Evolutionary conservation across 108 stramenopile genomes (phyloP).

Genomic region (Nitzschia sp.): DNA sequence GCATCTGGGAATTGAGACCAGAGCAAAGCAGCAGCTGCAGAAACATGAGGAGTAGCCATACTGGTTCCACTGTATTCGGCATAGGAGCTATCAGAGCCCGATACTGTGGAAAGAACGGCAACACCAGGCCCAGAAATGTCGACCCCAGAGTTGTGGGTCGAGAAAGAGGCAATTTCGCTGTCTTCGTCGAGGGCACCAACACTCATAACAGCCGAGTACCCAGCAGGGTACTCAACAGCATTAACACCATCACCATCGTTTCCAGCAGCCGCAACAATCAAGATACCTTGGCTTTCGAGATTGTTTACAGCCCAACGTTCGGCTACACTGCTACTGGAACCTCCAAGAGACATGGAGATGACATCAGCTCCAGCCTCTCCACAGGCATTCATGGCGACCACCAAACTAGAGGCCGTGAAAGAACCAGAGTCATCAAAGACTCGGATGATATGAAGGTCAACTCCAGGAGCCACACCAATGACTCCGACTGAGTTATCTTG

Average conservation of each 20-base stretch:
- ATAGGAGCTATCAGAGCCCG: slow-evolving; percentile 4
- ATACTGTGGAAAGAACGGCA: neutral
- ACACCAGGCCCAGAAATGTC: slow-evolving; percentile 57
- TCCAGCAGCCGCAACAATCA: slow-evolving; percentile 61
- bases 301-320: slow-evolving; percentile 19
- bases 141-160: slow-evolving; percentile 34
- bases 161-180: slow-evolving; percentile 15
- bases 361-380: slow-evolving; percentile 43
- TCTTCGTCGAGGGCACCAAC: slow-evolving; percentile 34
- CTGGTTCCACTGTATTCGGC: slow-evolving; percentile 37
- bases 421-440: slow-evolving; percentile 30
- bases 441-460: slow-evolving; percentile 37
- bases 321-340: slow-evolving; percentile 5
- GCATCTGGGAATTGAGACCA: slow-evolving; percentile 46
- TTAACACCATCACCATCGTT: slow-evolving; percentile 39
- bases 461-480: slow-evolving; percentile 45
- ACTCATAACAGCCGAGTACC: slow-evolving; percentile 45
- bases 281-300: slow-evolving; percentile 42
- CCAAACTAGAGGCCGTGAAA: slow-evolving; percentile 27
- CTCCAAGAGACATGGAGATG: slow-evolving; percentile 51
- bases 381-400: slow-evolving; percentile 46
- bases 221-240: slow-evolving; percentile 43
- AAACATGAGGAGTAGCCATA: slow-evolving; percentile 72
- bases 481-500: slow-evolving; percentile 48
- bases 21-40: slow-evolving; percentile 66